These are phyloP conservation scores for Gonapodya sp. DNA, from an alignment of 192 early-diverging fungal species.

Conservation along the genomic window DNA sequence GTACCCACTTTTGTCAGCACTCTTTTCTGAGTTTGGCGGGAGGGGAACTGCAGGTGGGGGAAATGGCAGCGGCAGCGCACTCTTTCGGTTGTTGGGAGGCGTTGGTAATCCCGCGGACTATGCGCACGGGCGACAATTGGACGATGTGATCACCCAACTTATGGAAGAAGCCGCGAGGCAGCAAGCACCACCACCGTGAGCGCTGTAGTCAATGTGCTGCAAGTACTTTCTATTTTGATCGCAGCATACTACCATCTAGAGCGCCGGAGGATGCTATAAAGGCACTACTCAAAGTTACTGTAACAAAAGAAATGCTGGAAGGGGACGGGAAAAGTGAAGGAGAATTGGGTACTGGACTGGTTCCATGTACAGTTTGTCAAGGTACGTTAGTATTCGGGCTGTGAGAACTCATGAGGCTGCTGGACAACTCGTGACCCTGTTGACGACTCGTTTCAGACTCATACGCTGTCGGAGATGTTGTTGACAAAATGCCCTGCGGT, in stretches of 20 bases:
- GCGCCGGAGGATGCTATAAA: constrained; percentile 68
- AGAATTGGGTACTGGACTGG: constrained; percentile 7
- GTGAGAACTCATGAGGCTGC: no score
- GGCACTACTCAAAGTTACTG: constrained; percentile 39
- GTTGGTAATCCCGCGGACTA: constrained; percentile 10
- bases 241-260: background rate
- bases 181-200: constrained; percentile 9
- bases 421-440: no score
- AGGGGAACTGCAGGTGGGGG: background rate
- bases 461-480: constrained; percentile 55
- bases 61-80: background rate
- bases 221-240: background rate
- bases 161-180: background rate
- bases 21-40: background rate
- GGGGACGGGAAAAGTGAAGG: constrained; percentile 19
- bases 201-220: background rate
- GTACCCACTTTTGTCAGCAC: background rate
- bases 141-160: constrained; percentile 4
- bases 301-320: constrained; percentile 39
- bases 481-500: constrained; percentile 65
- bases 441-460: constrained; percentile 90
- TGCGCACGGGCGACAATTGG: background rate
- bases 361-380: constrained; percentile 15
- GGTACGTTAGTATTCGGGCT: constrained; percentile 14
- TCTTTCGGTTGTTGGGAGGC: background rate